Percentiles rank a stretch among this genome's conserved stretches.
Conservation (phyloP, 495 filamentous ascomycete genomes). For the Sabuloglossum arenarium region DNA sequence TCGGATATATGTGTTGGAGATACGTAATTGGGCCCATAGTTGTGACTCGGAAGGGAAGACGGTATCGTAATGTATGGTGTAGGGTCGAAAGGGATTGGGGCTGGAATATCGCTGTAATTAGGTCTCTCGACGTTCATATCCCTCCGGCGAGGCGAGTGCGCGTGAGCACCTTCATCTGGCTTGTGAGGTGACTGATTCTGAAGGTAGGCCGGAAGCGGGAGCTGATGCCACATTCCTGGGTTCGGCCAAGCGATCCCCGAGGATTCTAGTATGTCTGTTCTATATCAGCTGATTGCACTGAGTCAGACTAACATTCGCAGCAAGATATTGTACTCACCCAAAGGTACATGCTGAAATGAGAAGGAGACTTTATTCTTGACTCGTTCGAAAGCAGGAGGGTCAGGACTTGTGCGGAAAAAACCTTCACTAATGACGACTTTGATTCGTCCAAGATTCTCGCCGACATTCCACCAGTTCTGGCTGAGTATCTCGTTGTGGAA, state of each 20-base stretch:
- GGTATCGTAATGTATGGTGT: neutral
- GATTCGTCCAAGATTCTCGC: slow-evolving; percentile 49
- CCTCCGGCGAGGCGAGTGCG: slow-evolving; percentile 2
- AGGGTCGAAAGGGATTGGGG: neutral
- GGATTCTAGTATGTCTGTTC: slow-evolving; percentile 45
- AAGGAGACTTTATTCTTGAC: slow-evolving; percentile 58
- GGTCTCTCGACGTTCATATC: neutral
- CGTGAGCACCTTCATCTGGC: slow-evolving; percentile 4
- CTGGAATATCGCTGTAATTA: neutral
- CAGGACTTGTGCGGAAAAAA: slow-evolving; percentile 26
- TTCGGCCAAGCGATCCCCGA: slow-evolving; percentile 73
- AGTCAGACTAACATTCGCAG: slow-evolving; percentile 1
- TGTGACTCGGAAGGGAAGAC: neutral
- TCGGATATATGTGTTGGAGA: neutral
- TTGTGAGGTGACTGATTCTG: slow-evolving; percentile 3
- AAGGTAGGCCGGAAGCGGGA: slow-evolving; percentile 6
- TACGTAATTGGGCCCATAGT: neutral
- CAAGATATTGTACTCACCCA: slow-evolving; percentile 28
- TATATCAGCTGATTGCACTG: slow-evolving; percentile 6
- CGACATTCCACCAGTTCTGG: slow-evolving; percentile 51
- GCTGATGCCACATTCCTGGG: slow-evolving; percentile 44
- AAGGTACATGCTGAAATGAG: slow-evolving; percentile 71
- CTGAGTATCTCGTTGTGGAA: slow-evolving; percentile 53
- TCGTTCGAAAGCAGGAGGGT: slow-evolving; percentile 38
- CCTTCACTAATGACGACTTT: slow-evolving; percentile 64